phyloP scores from a whole-genome alignment of 2,329 filamentous ascomycete species.

The Zopfia rhizophila region DNA sequence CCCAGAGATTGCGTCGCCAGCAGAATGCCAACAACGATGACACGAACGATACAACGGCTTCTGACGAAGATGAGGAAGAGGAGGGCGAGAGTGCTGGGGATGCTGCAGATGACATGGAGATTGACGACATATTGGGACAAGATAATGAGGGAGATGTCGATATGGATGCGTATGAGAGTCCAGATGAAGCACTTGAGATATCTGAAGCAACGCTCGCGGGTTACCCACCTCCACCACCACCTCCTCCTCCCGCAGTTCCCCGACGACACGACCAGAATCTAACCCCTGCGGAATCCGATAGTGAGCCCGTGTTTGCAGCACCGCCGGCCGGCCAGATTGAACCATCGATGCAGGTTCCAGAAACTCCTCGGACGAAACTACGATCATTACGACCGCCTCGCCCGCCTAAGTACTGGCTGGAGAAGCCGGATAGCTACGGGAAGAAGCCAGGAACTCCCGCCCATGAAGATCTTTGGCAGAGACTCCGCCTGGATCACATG shows the following conservation, averaged over 20 bases:
- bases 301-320: conserved; percentile 67
- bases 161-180: conserved; percentile 57
- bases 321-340: conserved; percentile 72
- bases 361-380: conserved; percentile 71
- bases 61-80: conserved; percentile 58
- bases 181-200: conserved; percentile 76
- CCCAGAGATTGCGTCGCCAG: conserved; percentile 36
- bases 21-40: conserved; percentile 58
- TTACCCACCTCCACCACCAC: conserved; percentile 75
- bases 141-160: conserved; percentile 62
- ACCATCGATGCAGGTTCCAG: conserved; percentile 78
- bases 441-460: conserved; percentile 70
- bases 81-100: conserved; percentile 48
- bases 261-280: conserved; percentile 68
- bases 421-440: conserved; percentile 77
- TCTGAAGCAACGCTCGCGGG: conserved; percentile 82
- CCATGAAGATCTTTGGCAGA: conserved; percentile 88
- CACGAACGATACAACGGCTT: conserved; percentile 55
- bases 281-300: conserved; percentile 79
- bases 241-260: conserved; percentile 56
- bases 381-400: conserved; percentile 63
- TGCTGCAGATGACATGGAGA: conserved; percentile 59
- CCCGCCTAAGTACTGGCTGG: conserved; percentile 85
- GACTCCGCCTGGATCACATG: conserved; percentile 91
- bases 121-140: conserved; percentile 56